Evolutionary conservation across 805 yeast genomes (phyloP).

Genomic region (Clavispora vitiphila): DNA sequence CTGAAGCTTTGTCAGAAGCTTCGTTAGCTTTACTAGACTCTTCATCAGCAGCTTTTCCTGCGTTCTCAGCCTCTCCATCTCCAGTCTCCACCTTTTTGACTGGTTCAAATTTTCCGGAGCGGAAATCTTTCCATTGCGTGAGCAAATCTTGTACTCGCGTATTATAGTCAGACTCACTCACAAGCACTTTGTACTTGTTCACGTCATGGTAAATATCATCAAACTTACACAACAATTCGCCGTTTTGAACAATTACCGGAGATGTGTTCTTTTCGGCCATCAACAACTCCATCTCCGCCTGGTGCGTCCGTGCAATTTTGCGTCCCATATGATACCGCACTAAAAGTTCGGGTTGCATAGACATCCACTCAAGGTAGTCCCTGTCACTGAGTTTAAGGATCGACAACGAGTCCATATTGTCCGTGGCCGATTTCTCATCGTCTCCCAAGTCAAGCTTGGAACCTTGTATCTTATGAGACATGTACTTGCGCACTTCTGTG

Average conservation of each 20-base stretch:
- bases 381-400: slow-evolving; percentile 19
- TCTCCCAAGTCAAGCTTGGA: slow-evolving; percentile 1
- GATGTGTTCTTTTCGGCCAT: slow-evolving; percentile 5
- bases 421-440: slow-evolving; percentile 9
- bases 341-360: slow-evolving; percentile 19
- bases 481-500: slow-evolving; percentile 4
- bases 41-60: too few relatives aligned
- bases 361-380: slow-evolving; percentile 17
- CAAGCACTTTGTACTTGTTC: slow-evolving; percentile 2
- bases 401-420: slow-evolving; percentile 5
- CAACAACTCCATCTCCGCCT: slow-evolving; percentile 13
- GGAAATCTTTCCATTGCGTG: slow-evolving; percentile 2
- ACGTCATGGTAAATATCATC: slow-evolving; percentile 13
- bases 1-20: too few relatives aligned
- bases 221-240: slow-evolving; percentile 2
- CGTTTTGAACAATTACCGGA: slow-evolving; percentile 5
- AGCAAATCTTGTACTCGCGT: slow-evolving; percentile 4
- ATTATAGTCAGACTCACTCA: slow-evolving; percentile 3
- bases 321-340: slow-evolving; percentile 24
- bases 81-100: too few relatives aligned
- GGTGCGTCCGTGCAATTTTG: slow-evolving; percentile 22
- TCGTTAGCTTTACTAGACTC: too few relatives aligned
- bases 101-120: background rate
- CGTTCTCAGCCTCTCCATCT: too few relatives aligned
- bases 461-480: slow-evolving; percentile 8